Evolutionary conservation across 805 yeast species (phyloP).

Genomic region (Priceomyces fermenticarens): DNA sequence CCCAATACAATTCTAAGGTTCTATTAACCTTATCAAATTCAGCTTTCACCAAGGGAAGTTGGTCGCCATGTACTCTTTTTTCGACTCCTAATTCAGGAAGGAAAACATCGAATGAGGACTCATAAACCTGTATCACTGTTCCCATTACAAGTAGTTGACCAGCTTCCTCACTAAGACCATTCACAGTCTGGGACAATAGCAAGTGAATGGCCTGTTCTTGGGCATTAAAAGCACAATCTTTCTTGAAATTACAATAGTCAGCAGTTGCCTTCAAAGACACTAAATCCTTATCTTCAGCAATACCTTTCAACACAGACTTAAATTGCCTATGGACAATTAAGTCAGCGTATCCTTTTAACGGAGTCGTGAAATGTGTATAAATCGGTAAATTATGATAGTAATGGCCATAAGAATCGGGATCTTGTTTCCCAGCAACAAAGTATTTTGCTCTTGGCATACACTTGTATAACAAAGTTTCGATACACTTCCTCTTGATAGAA

Average conservation of each 20-base stretch:
- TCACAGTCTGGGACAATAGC: slow-evolving; percentile 76
- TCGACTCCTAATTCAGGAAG: slow-evolving; percentile 93
- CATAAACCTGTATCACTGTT: slow-evolving; percentile 87
- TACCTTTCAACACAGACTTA: slow-evolving; percentile 54
- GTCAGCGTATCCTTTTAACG: slow-evolving; percentile 89
- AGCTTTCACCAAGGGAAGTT: slow-evolving; percentile 86
- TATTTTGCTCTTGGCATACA: slow-evolving; percentile 84
- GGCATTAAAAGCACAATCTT: slow-evolving; percentile 89
- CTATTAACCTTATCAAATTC: slow-evolving; percentile 75
- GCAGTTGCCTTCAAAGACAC: slow-evolving; percentile 77
- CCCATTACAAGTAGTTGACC: slow-evolving; percentile 87
- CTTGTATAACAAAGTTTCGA: slow-evolving; percentile 77
- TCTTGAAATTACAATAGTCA: slow-evolving; percentile 92
- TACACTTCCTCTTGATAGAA: slow-evolving; percentile 60
- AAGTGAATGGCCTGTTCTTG: slow-evolving; percentile 94
- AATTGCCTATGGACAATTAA: slow-evolving; percentile 90
- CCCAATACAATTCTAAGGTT: slow-evolving; percentile 85
- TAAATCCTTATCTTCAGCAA: slow-evolving; percentile 43
- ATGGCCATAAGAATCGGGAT: slow-evolving; percentile 73
- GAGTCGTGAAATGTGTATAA: slow-evolving; percentile 92
- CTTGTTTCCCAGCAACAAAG: slow-evolving; percentile 83
- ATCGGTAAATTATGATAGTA: slow-evolving; percentile 79
- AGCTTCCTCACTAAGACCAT: slow-evolving; percentile 64
- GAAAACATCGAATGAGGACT: slow-evolving; percentile 90
- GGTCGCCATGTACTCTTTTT: slow-evolving; percentile 96